Percentiles rank a stretch among this genome's conserved stretches.
Conservation (phyloP, 2,329 filamentous ascomycete genomes). For the Cryphonectria naterciae region DNA sequence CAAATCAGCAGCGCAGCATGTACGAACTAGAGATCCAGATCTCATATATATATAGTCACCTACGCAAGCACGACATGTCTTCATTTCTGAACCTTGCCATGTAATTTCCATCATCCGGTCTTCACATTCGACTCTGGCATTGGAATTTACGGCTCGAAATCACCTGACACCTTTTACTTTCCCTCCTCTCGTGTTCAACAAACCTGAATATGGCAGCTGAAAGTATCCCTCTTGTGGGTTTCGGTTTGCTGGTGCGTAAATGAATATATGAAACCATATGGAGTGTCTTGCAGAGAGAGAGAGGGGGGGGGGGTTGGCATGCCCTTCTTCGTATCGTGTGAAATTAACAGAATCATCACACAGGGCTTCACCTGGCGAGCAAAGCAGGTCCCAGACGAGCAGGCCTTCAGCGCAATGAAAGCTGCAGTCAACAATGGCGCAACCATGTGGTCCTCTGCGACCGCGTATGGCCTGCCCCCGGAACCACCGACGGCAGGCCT, state of each 20-base stretch:
- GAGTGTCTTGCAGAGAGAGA: too few species aligned
- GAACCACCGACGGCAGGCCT: conserved; percentile 48
- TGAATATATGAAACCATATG: neutral
- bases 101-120: neutral
- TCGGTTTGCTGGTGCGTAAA: neutral
- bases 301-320: too few species aligned
- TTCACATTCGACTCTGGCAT: neutral
- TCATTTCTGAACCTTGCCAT: neutral
- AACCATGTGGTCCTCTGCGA: conserved; percentile 54
- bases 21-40: neutral
- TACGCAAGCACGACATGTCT: neutral
- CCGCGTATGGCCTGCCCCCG: conserved; percentile 47
- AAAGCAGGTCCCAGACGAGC: conserved; percentile 32
- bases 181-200: neutral
- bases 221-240: neutral
- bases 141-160: neutral
- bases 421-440: conserved; percentile 43
- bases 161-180: neutral
- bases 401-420: conserved; percentile 45
- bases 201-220: neutral
- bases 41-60: neutral
- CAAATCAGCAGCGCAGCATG: neutral
- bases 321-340: too few species aligned
- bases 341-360: neutral
- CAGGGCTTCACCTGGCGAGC: conserved; percentile 36